Conservation (phyloP, 805 yeast species). For the Saturnispora sekii region DNA sequence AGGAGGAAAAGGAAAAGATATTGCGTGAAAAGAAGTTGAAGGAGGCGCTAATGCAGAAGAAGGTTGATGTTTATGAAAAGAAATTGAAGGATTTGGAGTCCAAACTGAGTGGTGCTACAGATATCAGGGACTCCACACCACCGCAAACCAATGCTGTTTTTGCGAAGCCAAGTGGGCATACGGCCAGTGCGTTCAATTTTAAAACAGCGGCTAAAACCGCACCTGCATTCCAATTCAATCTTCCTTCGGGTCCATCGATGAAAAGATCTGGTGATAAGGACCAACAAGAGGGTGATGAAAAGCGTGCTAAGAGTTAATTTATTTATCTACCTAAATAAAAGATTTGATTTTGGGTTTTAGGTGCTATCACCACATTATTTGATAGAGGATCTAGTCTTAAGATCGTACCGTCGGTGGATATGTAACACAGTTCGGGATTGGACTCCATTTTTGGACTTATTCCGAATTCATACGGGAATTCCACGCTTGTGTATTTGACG, state of each 20-base stretch:
- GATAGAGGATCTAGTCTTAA: conserved; percentile 14
- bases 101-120: neutral
- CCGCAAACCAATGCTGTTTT: neutral
- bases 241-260: conserved; percentile 2
- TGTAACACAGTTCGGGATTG: conserved; percentile 29
- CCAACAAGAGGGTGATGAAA: conserved; percentile 17
- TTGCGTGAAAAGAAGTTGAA: conserved; percentile 50
- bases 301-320: conserved; percentile 3
- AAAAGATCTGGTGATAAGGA: conserved; percentile 18
- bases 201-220: neutral
- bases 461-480: conserved; percentile 1
- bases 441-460: conserved; percentile 1
- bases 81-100: conserved; percentile 22
- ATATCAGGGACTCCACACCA: neutral
- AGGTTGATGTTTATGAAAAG: conserved; percentile 43
- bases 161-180: neutral
- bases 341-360: conserved; percentile 4
- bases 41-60: conserved; percentile 40
- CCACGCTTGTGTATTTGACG: conserved; percentile 27
- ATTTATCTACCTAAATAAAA: neutral
- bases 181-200: conserved; percentile 5
- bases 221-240: neutral
- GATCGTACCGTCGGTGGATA: conserved; percentile 63
- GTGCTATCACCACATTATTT: neutral
- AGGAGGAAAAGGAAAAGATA: conserved; percentile 28